Percentiles rank a stretch among this genome's conserved stretches.
Evolutionary conservation across 2,329 filamentous ascomycete genomes (phyloP).

Genomic region (Plenodomus tracheiphilus): DNA sequence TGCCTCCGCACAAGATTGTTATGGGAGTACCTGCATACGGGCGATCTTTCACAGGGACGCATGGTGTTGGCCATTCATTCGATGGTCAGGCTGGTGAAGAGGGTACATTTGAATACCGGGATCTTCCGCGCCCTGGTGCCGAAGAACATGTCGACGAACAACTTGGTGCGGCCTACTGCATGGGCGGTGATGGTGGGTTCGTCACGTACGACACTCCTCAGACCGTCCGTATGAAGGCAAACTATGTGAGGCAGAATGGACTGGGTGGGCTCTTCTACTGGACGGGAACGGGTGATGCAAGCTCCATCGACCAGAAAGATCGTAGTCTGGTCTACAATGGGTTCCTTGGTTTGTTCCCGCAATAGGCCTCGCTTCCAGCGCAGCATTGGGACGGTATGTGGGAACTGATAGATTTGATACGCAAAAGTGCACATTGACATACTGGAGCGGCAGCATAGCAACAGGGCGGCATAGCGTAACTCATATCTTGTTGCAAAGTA

Average conservation of each 20-base stretch:
- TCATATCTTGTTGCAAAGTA: too few species aligned
- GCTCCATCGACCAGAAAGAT: slow-evolving; percentile 45
- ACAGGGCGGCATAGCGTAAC: slow-evolving; percentile 4
- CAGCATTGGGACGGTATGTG: too few species aligned
- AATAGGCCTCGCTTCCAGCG: slow-evolving; percentile 16
- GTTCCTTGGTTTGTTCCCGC: slow-evolving; percentile 55
- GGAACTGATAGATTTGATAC: background rate
- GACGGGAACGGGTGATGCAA: slow-evolving; percentile 72
- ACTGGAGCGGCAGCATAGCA: slow-evolving; percentile 5
- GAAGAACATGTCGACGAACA: slow-evolving; percentile 70
- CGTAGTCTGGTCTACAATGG: slow-evolving; percentile 65
- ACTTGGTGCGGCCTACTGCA: slow-evolving; percentile 70
- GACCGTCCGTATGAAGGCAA: slow-evolving; percentile 75
- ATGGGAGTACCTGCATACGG: slow-evolving; percentile 77
- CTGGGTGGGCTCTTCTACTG: slow-evolving; percentile 81
- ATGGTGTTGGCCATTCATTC: slow-evolving; percentile 66
- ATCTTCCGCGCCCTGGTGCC: slow-evolving; percentile 64
- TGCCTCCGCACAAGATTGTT: slow-evolving; percentile 71
- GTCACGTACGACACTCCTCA: slow-evolving; percentile 79
- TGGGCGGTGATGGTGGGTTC: slow-evolving; percentile 74
- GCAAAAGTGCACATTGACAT: background rate
- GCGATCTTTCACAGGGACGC: slow-evolving; percentile 70
- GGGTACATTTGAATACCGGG: slow-evolving; percentile 73
- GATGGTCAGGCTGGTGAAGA: slow-evolving; percentile 59
- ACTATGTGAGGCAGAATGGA: slow-evolving; percentile 70